Conservation (phyloP, 1,284 basidiomycete species). For the Cutaneotrichosporon sp. region DNA sequence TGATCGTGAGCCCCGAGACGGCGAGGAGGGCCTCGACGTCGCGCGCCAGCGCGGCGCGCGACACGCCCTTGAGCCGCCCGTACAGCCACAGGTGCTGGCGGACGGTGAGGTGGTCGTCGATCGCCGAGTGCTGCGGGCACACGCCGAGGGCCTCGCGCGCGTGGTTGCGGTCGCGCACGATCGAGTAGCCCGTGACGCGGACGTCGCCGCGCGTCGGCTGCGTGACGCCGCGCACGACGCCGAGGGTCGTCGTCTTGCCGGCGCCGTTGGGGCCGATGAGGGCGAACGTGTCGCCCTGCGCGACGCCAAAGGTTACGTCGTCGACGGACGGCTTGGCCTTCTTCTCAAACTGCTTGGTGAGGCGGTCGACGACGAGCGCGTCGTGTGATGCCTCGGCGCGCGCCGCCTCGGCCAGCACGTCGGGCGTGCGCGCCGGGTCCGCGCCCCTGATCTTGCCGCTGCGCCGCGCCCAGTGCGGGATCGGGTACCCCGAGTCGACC, state of each 20-base stretch:
- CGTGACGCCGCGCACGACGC: constrained; percentile 37
- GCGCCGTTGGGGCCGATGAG: constrained; percentile 79
- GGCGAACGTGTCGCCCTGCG: constrained; percentile 66
- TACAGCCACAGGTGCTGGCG: constrained; percentile 65
- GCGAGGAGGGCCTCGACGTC: constrained; percentile 65
- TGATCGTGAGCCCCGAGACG: constrained; percentile 63
- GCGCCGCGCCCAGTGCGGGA: constrained; percentile 33
- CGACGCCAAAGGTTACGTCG: constrained; percentile 69
- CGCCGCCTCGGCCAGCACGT: constrained; percentile 62
- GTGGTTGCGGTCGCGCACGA: constrained; percentile 62
- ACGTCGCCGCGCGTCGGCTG: constrained; percentile 66
- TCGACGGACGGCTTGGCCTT: constrained; percentile 64
- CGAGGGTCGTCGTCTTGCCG: constrained; percentile 66
- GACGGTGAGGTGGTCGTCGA: constrained; percentile 73
- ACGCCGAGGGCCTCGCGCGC: constrained; percentile 64
- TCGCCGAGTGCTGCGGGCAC: constrained; percentile 79
- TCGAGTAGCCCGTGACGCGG: constrained; percentile 64
- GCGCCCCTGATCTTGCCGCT: background rate
- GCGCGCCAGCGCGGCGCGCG: constrained; percentile 57
- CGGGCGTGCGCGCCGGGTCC: background rate
- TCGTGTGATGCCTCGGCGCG: constrained; percentile 58
- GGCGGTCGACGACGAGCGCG: constrained; percentile 64
- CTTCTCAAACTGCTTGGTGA: constrained; percentile 65
- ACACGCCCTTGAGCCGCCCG: constrained; percentile 61
- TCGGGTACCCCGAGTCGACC: constrained; percentile 63